Conservation (phyloP, 352 stramenopile species). For the Globisporangium middletonii region DNA sequence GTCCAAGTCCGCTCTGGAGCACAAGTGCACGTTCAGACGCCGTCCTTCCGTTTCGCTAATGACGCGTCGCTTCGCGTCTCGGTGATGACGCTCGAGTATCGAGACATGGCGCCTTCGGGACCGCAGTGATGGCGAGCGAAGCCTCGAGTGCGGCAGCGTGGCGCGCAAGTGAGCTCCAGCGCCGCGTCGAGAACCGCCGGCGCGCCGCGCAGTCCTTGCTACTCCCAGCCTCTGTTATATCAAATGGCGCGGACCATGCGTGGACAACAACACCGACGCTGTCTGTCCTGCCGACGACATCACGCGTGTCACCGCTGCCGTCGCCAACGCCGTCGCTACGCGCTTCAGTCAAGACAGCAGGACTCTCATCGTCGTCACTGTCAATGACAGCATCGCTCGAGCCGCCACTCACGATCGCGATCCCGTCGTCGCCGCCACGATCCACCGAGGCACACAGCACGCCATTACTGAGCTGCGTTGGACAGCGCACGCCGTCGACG, state of each 20-base stretch:
- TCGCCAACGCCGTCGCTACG: background rate
- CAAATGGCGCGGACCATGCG: background rate
- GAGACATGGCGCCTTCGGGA: background rate
- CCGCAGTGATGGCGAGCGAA: background rate
- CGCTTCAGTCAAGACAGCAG: background rate
- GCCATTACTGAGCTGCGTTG: background rate
- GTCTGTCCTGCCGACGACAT: background rate
- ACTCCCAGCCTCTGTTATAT: background rate
- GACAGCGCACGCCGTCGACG: background rate
- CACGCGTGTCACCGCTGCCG: background rate
- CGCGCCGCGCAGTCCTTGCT: constrained; percentile 9
- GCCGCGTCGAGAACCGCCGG: constrained; percentile 41
- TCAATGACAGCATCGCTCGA: background rate
- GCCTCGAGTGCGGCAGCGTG: constrained; percentile 7
- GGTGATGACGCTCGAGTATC: background rate
- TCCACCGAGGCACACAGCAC: background rate
- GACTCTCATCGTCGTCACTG: background rate
- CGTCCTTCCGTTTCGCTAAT: constrained; percentile 2
- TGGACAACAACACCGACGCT: background rate
- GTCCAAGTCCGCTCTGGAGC: no score
- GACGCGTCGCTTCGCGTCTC: background rate
- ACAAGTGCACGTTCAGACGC: no score
- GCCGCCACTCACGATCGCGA: constrained; percentile 4
- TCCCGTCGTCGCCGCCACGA: background rate
- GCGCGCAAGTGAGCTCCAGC: constrained; percentile 42